A percentile compares a stretch with the other conserved stretches of the same genome.
Conservation (phyloP, 768 basidiomycete species). For the Asterophora lycoperdoides region DNA sequence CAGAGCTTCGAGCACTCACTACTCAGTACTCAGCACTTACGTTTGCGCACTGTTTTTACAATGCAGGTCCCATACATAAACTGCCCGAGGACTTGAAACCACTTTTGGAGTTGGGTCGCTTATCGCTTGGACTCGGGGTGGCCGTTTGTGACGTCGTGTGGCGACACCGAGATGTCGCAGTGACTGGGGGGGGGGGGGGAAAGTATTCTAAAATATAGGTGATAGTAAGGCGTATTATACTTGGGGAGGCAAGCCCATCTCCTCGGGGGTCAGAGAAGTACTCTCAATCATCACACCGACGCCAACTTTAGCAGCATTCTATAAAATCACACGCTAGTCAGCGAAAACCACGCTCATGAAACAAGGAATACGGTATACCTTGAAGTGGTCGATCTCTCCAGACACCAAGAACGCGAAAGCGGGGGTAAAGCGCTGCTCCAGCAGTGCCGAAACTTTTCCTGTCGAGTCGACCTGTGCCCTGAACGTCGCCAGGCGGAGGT, state of each 20-base stretch:
- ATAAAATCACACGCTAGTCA: not conserved
- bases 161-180: not conserved
- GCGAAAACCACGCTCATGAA: slow-evolving; percentile 3
- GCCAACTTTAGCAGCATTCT: slow-evolving; percentile 94
- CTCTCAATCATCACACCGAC: slow-evolving; percentile 98
- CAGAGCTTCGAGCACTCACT: too few relatives aligned
- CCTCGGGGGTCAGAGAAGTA: slow-evolving; percentile 73
- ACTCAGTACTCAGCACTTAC: too few relatives aligned
- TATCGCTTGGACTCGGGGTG: too few relatives aligned
- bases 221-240: slow-evolving; percentile 31
- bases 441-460: slow-evolving; percentile 90
- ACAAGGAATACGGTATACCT: slow-evolving; percentile 45
- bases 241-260: slow-evolving; percentile 67
- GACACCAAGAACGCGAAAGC: slow-evolving; percentile 91
- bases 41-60: too few relatives aligned
- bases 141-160: not conserved
- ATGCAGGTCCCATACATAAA: too few relatives aligned
- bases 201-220: slow-evolving; percentile 20
- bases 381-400: slow-evolving; percentile 98
- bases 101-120: too few relatives aligned
- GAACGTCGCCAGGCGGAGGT: slow-evolving; percentile 90
- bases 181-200: not conserved
- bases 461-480: slow-evolving; percentile 92
- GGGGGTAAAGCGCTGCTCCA: slow-evolving; percentile 95
- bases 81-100: too few relatives aligned